Conservation (phyloP, 2,329 filamentous ascomycete genomes). For the Beauveria pseudobassiana region DNA sequence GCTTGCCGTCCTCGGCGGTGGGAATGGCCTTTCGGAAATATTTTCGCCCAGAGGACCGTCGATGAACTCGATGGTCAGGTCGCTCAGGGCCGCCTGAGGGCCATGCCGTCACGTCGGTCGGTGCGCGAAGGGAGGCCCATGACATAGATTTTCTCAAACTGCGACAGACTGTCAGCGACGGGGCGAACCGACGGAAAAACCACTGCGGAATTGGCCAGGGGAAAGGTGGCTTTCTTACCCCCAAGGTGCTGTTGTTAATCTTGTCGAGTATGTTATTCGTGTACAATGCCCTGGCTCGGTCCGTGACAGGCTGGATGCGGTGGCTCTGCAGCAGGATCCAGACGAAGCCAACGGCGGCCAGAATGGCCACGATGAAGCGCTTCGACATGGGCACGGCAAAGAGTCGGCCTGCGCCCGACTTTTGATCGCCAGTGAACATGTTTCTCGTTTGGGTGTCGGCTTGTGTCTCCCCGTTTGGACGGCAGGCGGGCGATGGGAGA, state of each 20-base stretch:
- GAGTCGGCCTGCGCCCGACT: background rate
- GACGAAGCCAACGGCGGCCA: conserved; percentile 1
- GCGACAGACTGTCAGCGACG: background rate
- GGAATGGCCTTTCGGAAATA: conserved; percentile 29
- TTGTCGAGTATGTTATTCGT: conserved; percentile 1
- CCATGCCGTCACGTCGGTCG: conserved; percentile 42
- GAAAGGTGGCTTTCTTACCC: background rate
- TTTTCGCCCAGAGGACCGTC: conserved; percentile 33
- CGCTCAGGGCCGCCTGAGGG: conserved; percentile 38
- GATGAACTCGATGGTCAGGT: conserved; percentile 36
- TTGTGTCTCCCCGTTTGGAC: background rate
- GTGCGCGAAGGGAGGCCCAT: conserved; percentile 41
- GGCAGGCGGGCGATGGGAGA: no score
- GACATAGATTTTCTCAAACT: conserved; percentile 28
- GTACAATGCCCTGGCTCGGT: background rate
- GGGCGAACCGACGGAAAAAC: no score
- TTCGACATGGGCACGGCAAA: conserved; percentile 2
- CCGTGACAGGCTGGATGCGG: conserved; percentile 1
- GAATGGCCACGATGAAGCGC: conserved; percentile 2
- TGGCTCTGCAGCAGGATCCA: conserved; percentile 9
- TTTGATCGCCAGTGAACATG: background rate
- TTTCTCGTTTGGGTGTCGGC: background rate
- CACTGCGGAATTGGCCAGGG: no score
- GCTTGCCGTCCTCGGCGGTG: conserved; percentile 6
- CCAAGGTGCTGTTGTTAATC: conserved; percentile 10